Evolutionary conservation across 2,329 filamentous ascomycete genomes (phyloP), one percentile per base, ranked within the genome.

Genomic region (Emmonsiellopsis sp.): DNA sequence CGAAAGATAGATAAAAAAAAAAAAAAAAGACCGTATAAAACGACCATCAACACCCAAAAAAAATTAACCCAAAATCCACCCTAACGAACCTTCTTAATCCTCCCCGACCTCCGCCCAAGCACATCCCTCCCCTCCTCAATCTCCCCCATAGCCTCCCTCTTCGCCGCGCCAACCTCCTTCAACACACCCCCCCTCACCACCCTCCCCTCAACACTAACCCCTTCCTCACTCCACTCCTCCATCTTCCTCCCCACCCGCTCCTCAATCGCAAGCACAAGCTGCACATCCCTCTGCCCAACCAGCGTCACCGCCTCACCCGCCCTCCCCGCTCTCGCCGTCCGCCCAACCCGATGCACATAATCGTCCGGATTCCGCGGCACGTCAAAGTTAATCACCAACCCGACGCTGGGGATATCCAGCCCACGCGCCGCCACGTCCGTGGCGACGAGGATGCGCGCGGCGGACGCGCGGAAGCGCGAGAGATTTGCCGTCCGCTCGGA

Each of bases 351-450:
- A 74, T 98, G 93, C 60, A 98, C 93, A 69, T 98, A 98, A 71
- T 96, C 92, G 68, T 96, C 91, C 2, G 92, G 89, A 65, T 96
- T 89, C n/a, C 92, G 84, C 0, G 93, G 93, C 0, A 98, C 83
- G 66, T 98, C 93, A 71, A 91, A 98, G 71, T 98, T 97, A 65
- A 98, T 75, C 2, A 98, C 93, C 13, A 97, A 72, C 52, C 81
- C 85, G 6, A 97, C 92, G 60, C 90, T 87, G 1, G 92, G 92
- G 57, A 98, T 96, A 73, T 98, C 93, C 3, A 98, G 81, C 77
- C 93, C 93, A 68, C 93, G 82, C 17, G 90, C 88, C 0, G 93
- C 93, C 11, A 98, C 91, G 67, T 98, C 93, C 0, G 93, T 98
- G 1, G 93, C 92, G 9, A 98, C 87, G 1, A 98, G 80, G 53